Percentiles rank a stretch among this genome's conserved stretches.
These are phyloP conservation scores for Turnera subulata DNA, from an alignment of 345 rosid species.

Conservation along the genomic window DNA sequence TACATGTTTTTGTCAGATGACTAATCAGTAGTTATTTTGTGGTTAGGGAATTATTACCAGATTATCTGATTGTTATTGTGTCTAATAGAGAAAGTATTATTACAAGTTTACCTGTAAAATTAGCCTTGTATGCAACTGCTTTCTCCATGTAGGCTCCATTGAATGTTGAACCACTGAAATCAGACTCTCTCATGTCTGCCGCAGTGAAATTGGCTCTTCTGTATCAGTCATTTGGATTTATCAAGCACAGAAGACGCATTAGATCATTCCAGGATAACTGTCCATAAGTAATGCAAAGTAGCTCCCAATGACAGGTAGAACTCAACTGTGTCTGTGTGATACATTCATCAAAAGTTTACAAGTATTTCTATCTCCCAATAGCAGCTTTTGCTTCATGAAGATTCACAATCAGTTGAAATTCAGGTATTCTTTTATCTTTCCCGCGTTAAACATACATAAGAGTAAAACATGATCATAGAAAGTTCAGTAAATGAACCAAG, in stretches of 20 bases:
- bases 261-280: not conserved
- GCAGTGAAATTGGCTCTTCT: slow-evolving; percentile 97
- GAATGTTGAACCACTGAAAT: slow-evolving; percentile 91
- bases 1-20: not conserved
- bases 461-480: no score
- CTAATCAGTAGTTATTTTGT: not conserved
- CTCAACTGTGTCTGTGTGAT: no score
- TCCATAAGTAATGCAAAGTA: no score
- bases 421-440: no score
- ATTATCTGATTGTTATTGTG: not conserved
- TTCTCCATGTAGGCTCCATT: slow-evolving; percentile 93
- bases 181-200: slow-evolving; percentile 95
- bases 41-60: not conserved
- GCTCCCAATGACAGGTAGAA: no score
- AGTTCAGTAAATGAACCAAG: no score
- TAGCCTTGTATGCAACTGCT: slow-evolving; percentile 93
- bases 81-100: not conserved
- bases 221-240: slow-evolving; percentile 32
- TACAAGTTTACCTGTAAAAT: slow-evolving; percentile 57
- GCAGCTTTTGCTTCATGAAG: no score
- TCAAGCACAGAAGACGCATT: slow-evolving; percentile 9
- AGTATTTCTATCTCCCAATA: no score
- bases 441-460: no score
- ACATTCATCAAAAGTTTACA: no score
- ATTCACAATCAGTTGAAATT: no score